Evolutionary conservation across 129 eudicot genomes (phyloP).

Genomic region (Artemisia argyi): DNA sequence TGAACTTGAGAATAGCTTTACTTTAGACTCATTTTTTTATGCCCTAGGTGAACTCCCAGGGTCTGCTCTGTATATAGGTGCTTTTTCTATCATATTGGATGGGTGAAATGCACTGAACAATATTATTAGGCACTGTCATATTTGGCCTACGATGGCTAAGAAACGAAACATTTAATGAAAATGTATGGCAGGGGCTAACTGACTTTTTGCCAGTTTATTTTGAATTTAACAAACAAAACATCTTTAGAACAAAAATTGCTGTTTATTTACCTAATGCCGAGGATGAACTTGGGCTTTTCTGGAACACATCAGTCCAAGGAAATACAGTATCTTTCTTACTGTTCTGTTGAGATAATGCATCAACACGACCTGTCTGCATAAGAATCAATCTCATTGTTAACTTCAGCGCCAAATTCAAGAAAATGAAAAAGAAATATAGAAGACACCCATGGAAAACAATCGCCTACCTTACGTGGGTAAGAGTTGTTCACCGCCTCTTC

Average conservation of each 20-base stretch:
- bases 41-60: too few relatives aligned
- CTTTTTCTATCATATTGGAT: too few relatives aligned
- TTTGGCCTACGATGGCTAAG: constrained; percentile 10
- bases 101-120: too few relatives aligned
- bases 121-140: neutral
- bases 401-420: neutral
- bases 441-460: neutral
- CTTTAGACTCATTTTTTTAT: too few relatives aligned
- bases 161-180: neutral
- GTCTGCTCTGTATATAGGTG: too few relatives aligned
- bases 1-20: too few relatives aligned
- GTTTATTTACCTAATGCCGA: constrained; percentile 40
- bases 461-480: constrained; percentile 63
- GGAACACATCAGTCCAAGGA: constrained; percentile 81
- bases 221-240: neutral
- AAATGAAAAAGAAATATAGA: neutral
- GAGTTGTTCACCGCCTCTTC: constrained; percentile 71
- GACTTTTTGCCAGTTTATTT: neutral
- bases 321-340: constrained; percentile 54
- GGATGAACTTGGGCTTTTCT: constrained; percentile 37
- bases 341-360: constrained; percentile 64
- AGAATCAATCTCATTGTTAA: constrained; percentile 16
- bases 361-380: constrained; percentile 85
- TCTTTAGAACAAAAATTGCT: neutral
- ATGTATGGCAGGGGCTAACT: neutral